These are phyloP conservation scores for Xenoacremonium recifei DNA, from an alignment of 2,329 filamentous ascomycete species.

Conservation along the genomic window DNA sequence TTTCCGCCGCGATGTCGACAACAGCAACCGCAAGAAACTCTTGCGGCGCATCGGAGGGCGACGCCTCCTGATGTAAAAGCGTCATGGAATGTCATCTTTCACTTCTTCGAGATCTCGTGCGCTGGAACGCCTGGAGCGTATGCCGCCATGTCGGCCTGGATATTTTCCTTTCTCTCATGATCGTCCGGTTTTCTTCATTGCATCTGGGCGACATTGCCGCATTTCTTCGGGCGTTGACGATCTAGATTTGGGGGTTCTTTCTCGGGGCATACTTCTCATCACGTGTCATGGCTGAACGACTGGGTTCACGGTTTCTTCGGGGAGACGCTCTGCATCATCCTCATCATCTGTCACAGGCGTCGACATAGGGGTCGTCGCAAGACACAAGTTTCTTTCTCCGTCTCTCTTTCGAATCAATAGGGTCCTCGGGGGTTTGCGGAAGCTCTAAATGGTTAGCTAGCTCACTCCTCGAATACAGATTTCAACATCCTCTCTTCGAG, in stretches of 20 bases:
- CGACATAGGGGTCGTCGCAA: constrained; percentile 8
- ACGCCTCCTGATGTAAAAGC: constrained; percentile 23
- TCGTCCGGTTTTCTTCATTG: too few species aligned
- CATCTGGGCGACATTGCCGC: constrained; percentile 24
- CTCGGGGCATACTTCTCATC: neutral
- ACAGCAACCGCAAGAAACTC: constrained; percentile 35
- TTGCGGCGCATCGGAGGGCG: constrained; percentile 39
- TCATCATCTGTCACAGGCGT: neutral
- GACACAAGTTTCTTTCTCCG: constrained; percentile 13
- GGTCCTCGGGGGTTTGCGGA: constrained; percentile 9
- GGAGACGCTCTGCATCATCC: constrained; percentile 6
- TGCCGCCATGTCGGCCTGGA: constrained; percentile 14
- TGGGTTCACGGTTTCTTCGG: too few species aligned
- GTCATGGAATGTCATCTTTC: constrained; percentile 15
- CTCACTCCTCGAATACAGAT: constrained; percentile 13
- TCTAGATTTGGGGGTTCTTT: constrained; percentile 22
- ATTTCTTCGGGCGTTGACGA: constrained; percentile 26
- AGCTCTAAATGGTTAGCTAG: constrained; percentile 16
- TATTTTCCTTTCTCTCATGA: constrained; percentile 14
- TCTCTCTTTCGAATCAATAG: constrained; percentile 15
- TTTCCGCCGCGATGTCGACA: constrained; percentile 39
- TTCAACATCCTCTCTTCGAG: constrained; percentile 5
- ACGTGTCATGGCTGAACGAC: neutral
- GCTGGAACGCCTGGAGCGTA: constrained; percentile 23
- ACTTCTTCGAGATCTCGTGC: constrained; percentile 10